Evolutionary conservation across 768 basidiomycete species (phyloP).

Genomic region (Phylloporus arenicola): DNA sequence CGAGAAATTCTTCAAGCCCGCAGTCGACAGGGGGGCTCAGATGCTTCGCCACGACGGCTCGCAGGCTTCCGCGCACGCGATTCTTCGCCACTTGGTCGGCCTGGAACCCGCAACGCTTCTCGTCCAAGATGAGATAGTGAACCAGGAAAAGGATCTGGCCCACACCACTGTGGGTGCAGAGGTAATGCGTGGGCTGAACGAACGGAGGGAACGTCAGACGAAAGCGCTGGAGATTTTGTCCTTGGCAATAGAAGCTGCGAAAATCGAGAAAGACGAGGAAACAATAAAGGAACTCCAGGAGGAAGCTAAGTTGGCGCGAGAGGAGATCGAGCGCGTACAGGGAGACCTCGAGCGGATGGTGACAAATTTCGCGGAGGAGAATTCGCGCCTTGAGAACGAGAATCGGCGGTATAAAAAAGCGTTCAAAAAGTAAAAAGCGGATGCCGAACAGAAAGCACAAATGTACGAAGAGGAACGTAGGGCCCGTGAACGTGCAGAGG

Average conservation of each 20-base stretch:
- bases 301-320: constrained; percentile 37
- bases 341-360: constrained; percentile 37
- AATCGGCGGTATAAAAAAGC: constrained; percentile 20
- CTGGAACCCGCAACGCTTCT: constrained; percentile 39
- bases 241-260: constrained; percentile 42
- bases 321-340: constrained; percentile 39
- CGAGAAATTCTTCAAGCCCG: constrained; percentile 47
- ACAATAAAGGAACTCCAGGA: constrained; percentile 38
- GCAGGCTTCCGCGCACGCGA: constrained; percentile 37
- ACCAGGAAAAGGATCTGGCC: constrained; percentile 40
- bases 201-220: constrained; percentile 39
- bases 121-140: constrained; percentile 54
- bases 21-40: constrained; percentile 42
- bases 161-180: constrained; percentile 50
- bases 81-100: constrained; percentile 40
- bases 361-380: constrained; percentile 33
- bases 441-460: constrained; percentile 13
- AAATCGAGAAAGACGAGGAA: constrained; percentile 40
- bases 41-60: constrained; percentile 41
- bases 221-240: constrained; percentile 42
- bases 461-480: constrained; percentile 23
- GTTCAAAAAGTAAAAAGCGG: constrained; percentile 16
- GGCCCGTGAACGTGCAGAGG: constrained; percentile 23
- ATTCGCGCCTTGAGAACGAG: constrained; percentile 25
- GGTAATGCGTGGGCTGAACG: constrained; percentile 44